Conservation (phyloP, 1,284 basidiomycete genomes). For the Kalmanozyma brasiliensis region DNA sequence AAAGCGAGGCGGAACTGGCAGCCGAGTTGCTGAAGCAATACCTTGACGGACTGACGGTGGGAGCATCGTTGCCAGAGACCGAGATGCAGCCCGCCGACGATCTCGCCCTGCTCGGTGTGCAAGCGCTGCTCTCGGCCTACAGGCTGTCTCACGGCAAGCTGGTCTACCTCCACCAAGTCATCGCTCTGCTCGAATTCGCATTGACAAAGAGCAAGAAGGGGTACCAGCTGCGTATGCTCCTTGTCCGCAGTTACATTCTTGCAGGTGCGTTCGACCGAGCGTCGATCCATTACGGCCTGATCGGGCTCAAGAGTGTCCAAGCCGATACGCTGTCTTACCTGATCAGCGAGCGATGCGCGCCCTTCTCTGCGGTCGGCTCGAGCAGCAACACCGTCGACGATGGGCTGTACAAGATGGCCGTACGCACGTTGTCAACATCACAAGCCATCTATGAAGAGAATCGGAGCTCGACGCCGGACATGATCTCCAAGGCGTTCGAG, state of each 20-base stretch:
- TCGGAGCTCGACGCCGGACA: slow-evolving; percentile 37
- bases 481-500: slow-evolving; percentile 52
- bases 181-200: slow-evolving; percentile 43
- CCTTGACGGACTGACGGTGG: slow-evolving; percentile 75
- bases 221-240: slow-evolving; percentile 56
- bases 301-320: slow-evolving; percentile 52
- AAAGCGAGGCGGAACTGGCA: slow-evolving; percentile 15
- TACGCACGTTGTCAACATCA: slow-evolving; percentile 28
- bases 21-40: slow-evolving; percentile 69
- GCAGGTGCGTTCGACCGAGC: slow-evolving; percentile 40
- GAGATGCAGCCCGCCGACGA: slow-evolving; percentile 90
- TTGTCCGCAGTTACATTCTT: slow-evolving; percentile 42
- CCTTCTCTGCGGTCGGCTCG: slow-evolving; percentile 3
- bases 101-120: slow-evolving; percentile 78
- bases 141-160: slow-evolving; percentile 14
- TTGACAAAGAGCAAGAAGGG: slow-evolving; percentile 44
- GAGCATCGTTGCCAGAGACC: slow-evolving; percentile 74
- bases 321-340: slow-evolving; percentile 49
- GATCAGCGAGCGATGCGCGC: slow-evolving; percentile 25
- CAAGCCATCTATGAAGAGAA: slow-evolving; percentile 52
- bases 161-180: slow-evolving; percentile 18
- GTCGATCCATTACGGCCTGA: slow-evolving; percentile 31
- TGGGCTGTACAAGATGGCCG: slow-evolving; percentile 13
- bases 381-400: slow-evolving; percentile 20
- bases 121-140: slow-evolving; percentile 74